Percentiles rank a stretch among this genome's conserved stretches.
Evolutionary conservation across 2,329 filamentous ascomycete genomes (phyloP).

Genomic region (Cladophialophora carrionii): DNA sequence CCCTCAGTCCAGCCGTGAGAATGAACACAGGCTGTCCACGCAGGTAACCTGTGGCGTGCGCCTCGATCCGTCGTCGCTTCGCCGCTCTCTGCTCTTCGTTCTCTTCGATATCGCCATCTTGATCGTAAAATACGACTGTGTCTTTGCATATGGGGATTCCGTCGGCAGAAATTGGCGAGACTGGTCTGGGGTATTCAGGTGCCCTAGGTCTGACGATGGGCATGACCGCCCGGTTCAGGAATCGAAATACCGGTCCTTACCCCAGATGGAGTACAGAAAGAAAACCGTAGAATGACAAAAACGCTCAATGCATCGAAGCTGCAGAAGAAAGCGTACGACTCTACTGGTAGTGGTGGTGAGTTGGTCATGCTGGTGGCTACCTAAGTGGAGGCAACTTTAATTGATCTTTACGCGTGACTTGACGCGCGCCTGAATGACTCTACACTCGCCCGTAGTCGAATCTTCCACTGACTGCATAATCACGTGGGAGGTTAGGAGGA

Average conservation of each 20-base stretch:
- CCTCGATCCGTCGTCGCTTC: conserved; percentile 51
- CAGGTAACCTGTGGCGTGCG: conserved; percentile 47
- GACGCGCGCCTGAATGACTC: not conserved
- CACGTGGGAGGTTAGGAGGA: too few species aligned
- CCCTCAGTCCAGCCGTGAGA: conserved; percentile 50
- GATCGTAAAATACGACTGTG: conserved; percentile 33
- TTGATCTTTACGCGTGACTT: not conserved
- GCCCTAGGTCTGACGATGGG: conserved; percentile 18
- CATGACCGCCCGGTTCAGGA: conserved; percentile 18
- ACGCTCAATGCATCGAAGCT: not conserved
- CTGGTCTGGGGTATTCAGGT: conserved; percentile 35
- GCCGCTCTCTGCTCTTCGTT: conserved; percentile 37
- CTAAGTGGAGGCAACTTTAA: not conserved
- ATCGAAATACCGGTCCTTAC: not conserved
- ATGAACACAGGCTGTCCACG: conserved; percentile 51
- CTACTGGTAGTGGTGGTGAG: not conserved
- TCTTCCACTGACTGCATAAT: too few species aligned
- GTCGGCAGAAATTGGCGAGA: conserved; percentile 32
- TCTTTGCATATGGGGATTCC: conserved; percentile 31
- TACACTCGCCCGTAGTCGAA: not conserved
- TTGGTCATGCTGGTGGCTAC: not conserved
- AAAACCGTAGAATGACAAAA: not conserved
- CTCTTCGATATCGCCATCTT: conserved; percentile 11
- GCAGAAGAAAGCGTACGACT: not conserved
- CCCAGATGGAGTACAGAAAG: not conserved